Conservation (phyloP, 371 early-diverging fungal genomes). For the Batkoa obscura region DNA sequence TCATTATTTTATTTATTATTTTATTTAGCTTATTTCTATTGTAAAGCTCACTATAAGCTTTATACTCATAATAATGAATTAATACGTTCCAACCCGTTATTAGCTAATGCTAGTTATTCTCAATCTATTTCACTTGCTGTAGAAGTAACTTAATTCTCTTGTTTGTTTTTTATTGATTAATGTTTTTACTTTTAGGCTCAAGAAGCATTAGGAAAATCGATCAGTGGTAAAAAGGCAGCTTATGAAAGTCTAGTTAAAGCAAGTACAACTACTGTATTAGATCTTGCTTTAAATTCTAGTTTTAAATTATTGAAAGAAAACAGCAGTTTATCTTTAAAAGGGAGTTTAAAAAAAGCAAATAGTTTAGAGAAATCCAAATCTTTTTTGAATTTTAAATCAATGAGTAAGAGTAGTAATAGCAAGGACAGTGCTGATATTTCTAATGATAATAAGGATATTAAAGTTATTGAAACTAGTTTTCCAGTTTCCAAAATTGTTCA, state of each 20-base stretch:
- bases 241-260: constrained; percentile 5
- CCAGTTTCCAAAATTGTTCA: constrained; percentile 4
- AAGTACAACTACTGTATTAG: background rate
- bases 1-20: background rate
- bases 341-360: background rate
- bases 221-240: constrained; percentile 2
- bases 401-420: background rate
- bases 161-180: background rate
- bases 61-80: background rate
- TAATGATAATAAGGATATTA: background rate
- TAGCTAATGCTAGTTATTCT: constrained; percentile 5
- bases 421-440: background rate
- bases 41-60: background rate
- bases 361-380: background rate
- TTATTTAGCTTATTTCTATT: background rate
- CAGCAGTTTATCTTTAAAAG: background rate
- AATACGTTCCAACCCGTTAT: background rate
- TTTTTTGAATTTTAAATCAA: background rate
- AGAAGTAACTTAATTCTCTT: background rate
- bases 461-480: background rate
- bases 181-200: background rate
- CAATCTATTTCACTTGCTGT: background rate
- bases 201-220: background rate
- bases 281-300: background rate
- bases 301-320: background rate